Evolutionary conservation across 2,329 filamentous ascomycete genomes (phyloP), one percentile per base, ranked within the genome.

Genomic region (Rhynchosporium graminicola): DNA sequence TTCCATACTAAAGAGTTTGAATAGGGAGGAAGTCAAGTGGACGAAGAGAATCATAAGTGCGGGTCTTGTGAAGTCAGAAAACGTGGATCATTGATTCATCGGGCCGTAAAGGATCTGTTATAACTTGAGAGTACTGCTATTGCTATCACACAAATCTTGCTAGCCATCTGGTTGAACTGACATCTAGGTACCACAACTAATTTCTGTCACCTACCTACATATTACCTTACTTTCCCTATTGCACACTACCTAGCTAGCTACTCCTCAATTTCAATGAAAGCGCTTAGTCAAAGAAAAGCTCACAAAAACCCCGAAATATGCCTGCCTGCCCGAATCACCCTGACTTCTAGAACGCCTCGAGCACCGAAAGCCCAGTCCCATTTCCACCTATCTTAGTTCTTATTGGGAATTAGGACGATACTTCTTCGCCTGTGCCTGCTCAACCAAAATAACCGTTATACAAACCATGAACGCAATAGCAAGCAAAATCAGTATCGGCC

Each of bases 11-110:
- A 20, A 20, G 20, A 20, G 20, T 20, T 20, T 20, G 20, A 20
- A 20, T 20, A 20, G 20, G 80, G 82, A 83, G 36, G 83, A 85
- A 68, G 75, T 85, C n/a, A 73, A 76, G 10, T 78, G 77, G 75
- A 81, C 79, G 3, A 78, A 79, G 63, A 78, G 76, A 5, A 80
- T 83, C 61, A 74, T 72, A 13, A 67, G 67, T 66, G 67, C 67
- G n/a, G 67, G 66, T 33, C 46, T 60, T 13, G 51, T 64, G 42
- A 65, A 65, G 43, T 60, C 56, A 15, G 48, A 62, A 33, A 63
- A 61, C 15, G 28, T 59, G 13, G 61, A 60, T 63, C 26, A 52
- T 33, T 54, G 42, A 62, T 46, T 33, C 10, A n/a, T 20, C n/a
- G 45, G 29, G 33, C 36, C 40, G 48, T 29, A 52, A 57, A 54